Evolutionary conservation across 352 stramenopile species (phyloP), one percentile per base, ranked within the genome.

Genomic region (Pythium rishiriense): DNA sequence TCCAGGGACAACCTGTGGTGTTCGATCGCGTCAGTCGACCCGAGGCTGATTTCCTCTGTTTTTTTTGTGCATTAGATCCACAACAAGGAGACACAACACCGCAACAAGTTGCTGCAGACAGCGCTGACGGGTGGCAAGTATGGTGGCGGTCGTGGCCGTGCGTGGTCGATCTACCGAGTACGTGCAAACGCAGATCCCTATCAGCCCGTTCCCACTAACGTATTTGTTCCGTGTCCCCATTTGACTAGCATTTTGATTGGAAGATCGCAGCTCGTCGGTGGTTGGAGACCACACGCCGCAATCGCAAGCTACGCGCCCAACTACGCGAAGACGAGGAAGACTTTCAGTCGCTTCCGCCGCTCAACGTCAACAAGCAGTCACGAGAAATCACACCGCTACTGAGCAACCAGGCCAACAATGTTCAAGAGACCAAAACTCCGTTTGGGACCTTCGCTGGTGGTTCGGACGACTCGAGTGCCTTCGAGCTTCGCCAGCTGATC

Each of bases 91-190:
- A 83, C 72, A 0, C 65, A 67, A 0, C 64, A 73, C 26, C 72
- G 79, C 28, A 59, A 73, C 11, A 51, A 61, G 4, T 41, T 85
- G 19, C 54, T 90, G 29, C 84, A 87, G 66, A 76, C 54, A 0
- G 75, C 78, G 28, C 58, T 91, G 0, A 85, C 81, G 22, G 76
- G 83, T 0, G 66, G 76, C n/a, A 69, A 75, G 28, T 49, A 75
- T 2, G 74, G 77, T 58, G 78, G 77, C 51, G 71, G 73, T 3
- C 75, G 75, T 17, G 72, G 75, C 12, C 78, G 78, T 3, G 73
- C 75, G 11, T 93, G 83, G 83, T 91, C 80, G 2, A 78, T 93
- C 65, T 91, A 88, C 59, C 62, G 72, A 24, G 84, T 91, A 76
- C 67, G 72, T 39, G 7, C 33, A 17, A 14, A 4, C 17, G 33